Conservation (phyloP, 1,139 yeast genomes). For the Saccharomycopsis hybrid region DNA sequence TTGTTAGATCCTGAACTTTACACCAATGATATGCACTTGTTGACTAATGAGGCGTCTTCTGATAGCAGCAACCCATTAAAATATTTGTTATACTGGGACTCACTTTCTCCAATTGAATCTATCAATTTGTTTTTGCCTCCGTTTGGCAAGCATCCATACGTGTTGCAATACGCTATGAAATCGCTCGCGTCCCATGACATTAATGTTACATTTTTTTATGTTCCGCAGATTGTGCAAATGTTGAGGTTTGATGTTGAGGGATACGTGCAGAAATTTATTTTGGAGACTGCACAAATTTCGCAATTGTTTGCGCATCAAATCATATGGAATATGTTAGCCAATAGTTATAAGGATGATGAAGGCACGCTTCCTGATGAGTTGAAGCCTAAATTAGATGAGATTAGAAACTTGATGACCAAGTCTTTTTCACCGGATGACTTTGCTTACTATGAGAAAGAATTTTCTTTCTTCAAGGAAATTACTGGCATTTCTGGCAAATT, state of each 20-base stretch:
- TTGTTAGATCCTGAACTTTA: constrained; percentile 40
- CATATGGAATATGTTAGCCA: constrained; percentile 97
- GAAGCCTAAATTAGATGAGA: constrained; percentile 77
- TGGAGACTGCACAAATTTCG: constrained; percentile 88
- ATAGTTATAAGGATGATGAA: constrained; percentile 86
- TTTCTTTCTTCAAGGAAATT: constrained; percentile 83
- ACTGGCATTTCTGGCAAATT: constrained; percentile 91
- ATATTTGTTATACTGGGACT: constrained; percentile 24
- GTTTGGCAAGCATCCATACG: constrained; percentile 56
- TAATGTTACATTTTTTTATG: constrained; percentile 87
- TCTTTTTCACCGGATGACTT: constrained; percentile 57
- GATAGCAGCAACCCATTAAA: constrained; percentile 2
- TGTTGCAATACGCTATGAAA: constrained; percentile 84
- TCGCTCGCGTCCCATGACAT: constrained; percentile 86
- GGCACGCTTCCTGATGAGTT: constrained; percentile 71
- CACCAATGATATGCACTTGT: constrained; percentile 25
- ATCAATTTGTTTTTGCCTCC: constrained; percentile 81
- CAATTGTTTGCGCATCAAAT: constrained; percentile 95
- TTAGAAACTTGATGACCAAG: constrained; percentile 58
- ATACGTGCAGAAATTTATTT: constrained; percentile 79
- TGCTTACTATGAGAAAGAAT: constrained; percentile 72
- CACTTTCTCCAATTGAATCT: constrained; percentile 78
- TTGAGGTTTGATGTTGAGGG: constrained; percentile 78
- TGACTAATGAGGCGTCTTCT: not conserved
- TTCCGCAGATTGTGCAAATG: constrained; percentile 95